Evolutionary conservation across 164 flowering plant genomes (phyloP), one percentile per base, ranked within the genome.

Genomic region (Protea cynaroides): DNA sequence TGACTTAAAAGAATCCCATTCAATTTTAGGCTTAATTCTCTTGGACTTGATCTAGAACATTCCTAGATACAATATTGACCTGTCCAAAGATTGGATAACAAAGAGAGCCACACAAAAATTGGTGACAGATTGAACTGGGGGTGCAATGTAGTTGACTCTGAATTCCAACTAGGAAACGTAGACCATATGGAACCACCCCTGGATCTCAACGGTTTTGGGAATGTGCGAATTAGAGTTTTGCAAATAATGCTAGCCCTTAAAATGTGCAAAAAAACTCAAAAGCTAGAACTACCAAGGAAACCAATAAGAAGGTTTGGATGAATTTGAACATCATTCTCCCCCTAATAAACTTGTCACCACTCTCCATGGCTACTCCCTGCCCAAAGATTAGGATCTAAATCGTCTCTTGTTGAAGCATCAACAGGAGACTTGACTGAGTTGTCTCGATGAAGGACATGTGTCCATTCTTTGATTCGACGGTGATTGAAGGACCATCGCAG

Each of bases 21-120:
- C 72, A 50, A 82, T 64, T 34, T 38, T 76, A 0, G 96, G 94
- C 75, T 80, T 84, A 61, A 87, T 80, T 78, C 80, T 86, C 82
- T 74, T 89, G 75, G 60, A 76, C 69, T 86, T 88, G 65, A 92
- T 87, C 90, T 91, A 92, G 1, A 89, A 82, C 65, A 96, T 89
- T 13, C 96, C 97, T n/a, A 92, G 64, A 64, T 83, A 82, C 44
- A 89, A 80, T 11, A 89, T 43, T 76, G 85, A 54, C 56, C 96
- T 79, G 62, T 92, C 97, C 29, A 74, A 61, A 15, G 92, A 85
- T 74, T 92, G 97, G 56, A 92, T 83, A 14, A 92, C 62, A 75
- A 92, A 92, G 34, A 92, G 78, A 25, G 69, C 79, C 47, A 92
- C 82, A 66, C 97, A 92, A 61, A 87, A 83, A 7, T 58, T 79